A percentile compares a stretch with the other conserved stretches of the same genome.
These are phyloP conservation scores for Zychaea mexicana DNA, from an alignment of 371 early-diverging fungal genomes.

Conservation along the genomic window DNA sequence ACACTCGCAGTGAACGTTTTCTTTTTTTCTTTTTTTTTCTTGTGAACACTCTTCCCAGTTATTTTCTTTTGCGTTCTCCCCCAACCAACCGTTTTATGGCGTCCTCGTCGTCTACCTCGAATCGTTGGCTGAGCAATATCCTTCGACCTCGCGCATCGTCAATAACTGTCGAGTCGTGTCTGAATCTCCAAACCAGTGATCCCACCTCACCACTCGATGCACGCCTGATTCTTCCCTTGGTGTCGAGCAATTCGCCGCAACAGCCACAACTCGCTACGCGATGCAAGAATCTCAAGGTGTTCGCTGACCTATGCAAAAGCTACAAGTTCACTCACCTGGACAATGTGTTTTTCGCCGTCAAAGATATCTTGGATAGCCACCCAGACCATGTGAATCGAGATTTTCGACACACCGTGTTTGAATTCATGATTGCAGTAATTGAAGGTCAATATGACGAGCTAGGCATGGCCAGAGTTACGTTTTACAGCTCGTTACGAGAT, in stretches of 20 bases:
- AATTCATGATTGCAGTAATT: conserved; percentile 68
- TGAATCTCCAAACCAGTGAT: conserved; percentile 36
- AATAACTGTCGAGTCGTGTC: conserved; percentile 48
- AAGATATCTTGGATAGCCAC: conserved; percentile 48
- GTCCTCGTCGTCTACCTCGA: conserved; percentile 21
- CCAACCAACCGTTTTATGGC: conserved; percentile 19
- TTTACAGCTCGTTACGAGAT: conserved; percentile 57
- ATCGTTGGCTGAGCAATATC: conserved; percentile 47
- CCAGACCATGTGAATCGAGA: conserved; percentile 35
- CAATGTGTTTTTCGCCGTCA: conserved; percentile 61
- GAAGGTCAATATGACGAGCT: conserved; percentile 66
- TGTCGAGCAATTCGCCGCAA: conserved; percentile 15
- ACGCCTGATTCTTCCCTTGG: conserved; percentile 40
- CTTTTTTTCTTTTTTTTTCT: too few relatives aligned
- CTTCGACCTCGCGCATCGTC: conserved; percentile 49
- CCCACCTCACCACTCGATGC: conserved; percentile 46
- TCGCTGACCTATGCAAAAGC: conserved; percentile 45
- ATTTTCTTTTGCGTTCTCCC: not conserved
- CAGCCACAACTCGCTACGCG: conserved; percentile 32
- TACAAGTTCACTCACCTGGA: conserved; percentile 64
- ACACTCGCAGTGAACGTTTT: too few relatives aligned
- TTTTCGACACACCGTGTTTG: conserved; percentile 60
- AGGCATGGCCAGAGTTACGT: conserved; percentile 64
- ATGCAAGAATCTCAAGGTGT: conserved; percentile 37
- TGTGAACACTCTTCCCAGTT: too few relatives aligned